Percentiles rank a stretch among this genome's conserved stretches.
Conservation (phyloP, 177 flowering plant genomes). For the Telopea speciosissima region DNA sequence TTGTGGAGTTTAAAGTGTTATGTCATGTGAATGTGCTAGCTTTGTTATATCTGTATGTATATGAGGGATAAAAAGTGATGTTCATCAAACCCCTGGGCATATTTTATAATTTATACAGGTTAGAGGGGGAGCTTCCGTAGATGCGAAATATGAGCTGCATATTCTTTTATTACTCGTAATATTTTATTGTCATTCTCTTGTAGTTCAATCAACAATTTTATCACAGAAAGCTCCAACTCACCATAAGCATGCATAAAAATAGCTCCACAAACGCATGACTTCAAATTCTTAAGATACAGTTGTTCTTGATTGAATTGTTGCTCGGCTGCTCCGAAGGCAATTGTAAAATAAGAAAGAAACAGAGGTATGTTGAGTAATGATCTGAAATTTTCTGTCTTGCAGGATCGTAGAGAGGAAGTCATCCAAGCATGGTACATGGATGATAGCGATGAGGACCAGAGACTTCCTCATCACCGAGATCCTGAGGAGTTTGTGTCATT, state of each 20-base stretch:
- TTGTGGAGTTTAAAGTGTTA: no score
- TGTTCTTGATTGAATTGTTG: not conserved
- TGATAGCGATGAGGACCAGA: conserved; percentile 84
- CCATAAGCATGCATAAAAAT: not conserved
- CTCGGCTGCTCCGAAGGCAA: not conserved
- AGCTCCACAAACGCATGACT: not conserved
- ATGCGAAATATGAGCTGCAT: not conserved
- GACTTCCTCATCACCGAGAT: conserved; percentile 85
- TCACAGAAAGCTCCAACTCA: not conserved
- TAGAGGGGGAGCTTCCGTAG: not conserved
- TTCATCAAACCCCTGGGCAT: not conserved
- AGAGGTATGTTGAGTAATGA: not conserved
- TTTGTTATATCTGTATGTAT: no score
- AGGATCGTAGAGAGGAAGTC: conserved; percentile 83
- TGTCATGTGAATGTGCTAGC: no score
- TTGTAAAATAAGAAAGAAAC: not conserved
- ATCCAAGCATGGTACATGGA: conserved; percentile 98
- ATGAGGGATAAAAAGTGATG: not conserved
- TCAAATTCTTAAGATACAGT: not conserved
- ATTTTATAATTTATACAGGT: not conserved
- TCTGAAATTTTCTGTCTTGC: not conserved
- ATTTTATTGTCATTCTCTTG: not conserved
- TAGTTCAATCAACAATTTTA: not conserved
- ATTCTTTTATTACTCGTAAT: not conserved
- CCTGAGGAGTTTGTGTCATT: conserved; percentile 79